Base-by-base conservation (phyloP, 192 early-diverging fungal species). In the Polychytrium aggregatum region DNA sequence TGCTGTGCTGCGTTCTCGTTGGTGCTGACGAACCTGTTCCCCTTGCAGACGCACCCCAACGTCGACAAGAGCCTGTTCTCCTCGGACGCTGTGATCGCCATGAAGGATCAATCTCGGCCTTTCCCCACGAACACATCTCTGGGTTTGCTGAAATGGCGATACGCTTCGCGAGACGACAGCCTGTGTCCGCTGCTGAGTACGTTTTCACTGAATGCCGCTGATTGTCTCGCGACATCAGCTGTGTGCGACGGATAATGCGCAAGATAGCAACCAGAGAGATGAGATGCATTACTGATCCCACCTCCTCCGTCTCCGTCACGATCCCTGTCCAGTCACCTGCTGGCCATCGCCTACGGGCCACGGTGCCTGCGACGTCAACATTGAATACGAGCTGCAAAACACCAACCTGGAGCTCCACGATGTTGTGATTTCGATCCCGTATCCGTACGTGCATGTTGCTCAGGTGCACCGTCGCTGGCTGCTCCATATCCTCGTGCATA, bases 321-420 rank as follows among this genome's bases (percentile, higher is more conserved):
- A n/a, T n/a, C n/a, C n/a, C n/a, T n/a, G n/a, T n/a, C 38, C 56
- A 85, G 83, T 96, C 62, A 98, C 89, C 69, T 98, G 95, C 73
- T 98, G 95, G 95, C 92, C 95, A 20, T 85, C 90, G 17, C 90
- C 87, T 26, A 74, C 81, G 25, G 90, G 82, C 40, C 82, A 71
- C 60, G 92, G 95, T 2, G 74, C 80, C 0, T 82, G 82, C 38
- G 92, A 93, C 62, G 95, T 98, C 21, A 98, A 89, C 52, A 90
- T 97, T 46, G 95, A 98, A 62, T 98, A 95, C 55, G 90, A 95
- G 59, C 71, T 95, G 40, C 84, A 81, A 56, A 66, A 73, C 46
- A 62, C 77, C 18, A 67, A 72, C 37, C 76, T 95, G 45, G 85
- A 82, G 59, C 75, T 98, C 11, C 76, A 82, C 18, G 85, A 88